phyloP scores from a whole-genome alignment of 1,284 basidiomycete genomes.

The Salmacisia buchloeana region DNA sequence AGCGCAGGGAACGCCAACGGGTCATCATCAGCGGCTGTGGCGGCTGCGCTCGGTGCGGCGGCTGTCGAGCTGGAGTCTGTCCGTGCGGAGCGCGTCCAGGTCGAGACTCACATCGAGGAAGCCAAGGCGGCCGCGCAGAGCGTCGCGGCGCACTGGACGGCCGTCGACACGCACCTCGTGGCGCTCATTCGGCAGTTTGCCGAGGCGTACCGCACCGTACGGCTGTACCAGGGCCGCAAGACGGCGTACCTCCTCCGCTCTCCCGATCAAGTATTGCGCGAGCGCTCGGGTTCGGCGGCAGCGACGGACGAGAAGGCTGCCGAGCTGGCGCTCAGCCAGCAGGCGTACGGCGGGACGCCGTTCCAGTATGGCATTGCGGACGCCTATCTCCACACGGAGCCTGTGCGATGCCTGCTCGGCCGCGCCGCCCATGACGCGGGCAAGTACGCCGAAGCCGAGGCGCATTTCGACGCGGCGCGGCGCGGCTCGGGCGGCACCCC shows the following conservation, averaged over 20 bases:
- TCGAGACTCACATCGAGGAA: constrained; percentile 13
- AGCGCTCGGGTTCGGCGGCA: not conserved
- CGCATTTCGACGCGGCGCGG: constrained; percentile 28
- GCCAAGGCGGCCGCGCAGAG: not conserved
- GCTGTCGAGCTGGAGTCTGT: not conserved
- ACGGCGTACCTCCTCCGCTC: constrained; percentile 22
- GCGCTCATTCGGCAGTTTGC: constrained; percentile 27
- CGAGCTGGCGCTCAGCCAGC: not conserved
- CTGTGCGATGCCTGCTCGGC: constrained; percentile 33
- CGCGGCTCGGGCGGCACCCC: too few species aligned
- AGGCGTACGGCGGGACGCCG: not conserved
- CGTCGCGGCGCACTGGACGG: constrained; percentile 12
- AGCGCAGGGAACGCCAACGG: constrained; percentile 20
- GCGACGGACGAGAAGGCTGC: not conserved
- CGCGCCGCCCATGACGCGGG: constrained; percentile 38
- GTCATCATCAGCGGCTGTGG: too few species aligned
- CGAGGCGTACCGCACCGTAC: constrained; percentile 35
- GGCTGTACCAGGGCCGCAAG: constrained; percentile 26
- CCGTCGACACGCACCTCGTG: constrained; percentile 24
- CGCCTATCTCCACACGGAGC: constrained; percentile 20
- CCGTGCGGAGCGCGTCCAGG: constrained; percentile 12
- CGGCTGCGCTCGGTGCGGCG: not conserved
- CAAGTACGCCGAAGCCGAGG: constrained; percentile 37
- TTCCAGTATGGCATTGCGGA: not conserved
- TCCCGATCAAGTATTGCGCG: not conserved